phyloP scores from a whole-genome alignment of 192 early-diverging fungal species.

The Coemansia sp. region DNA sequence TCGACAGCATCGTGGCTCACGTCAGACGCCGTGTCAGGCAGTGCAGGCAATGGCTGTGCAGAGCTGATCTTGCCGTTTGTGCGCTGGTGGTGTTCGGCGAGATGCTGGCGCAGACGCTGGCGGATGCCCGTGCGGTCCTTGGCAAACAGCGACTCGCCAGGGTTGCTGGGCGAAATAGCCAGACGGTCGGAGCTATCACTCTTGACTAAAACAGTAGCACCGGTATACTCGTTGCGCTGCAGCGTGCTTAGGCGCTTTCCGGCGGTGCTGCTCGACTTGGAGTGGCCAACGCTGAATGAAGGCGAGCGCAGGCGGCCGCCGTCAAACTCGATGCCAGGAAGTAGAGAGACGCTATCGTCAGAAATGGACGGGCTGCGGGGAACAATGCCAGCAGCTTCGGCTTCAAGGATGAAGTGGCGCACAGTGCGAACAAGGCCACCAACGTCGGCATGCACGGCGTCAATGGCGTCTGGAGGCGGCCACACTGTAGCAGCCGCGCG shows the following conservation, averaged over 20 bases:
- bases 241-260: conserved; percentile 40
- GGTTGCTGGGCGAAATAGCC: conserved; percentile 3
- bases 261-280: background rate
- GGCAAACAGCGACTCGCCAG: conserved; percentile 48
- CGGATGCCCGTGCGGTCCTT: conserved; percentile 48
- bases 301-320: conserved; percentile 21
- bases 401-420: conserved; percentile 69
- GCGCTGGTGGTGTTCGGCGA: conserved; percentile 54
- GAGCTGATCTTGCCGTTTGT: conserved; percentile 11
- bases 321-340: conserved; percentile 44
- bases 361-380: conserved; percentile 14
- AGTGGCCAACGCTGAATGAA: conserved; percentile 15
- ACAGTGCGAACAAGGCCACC: conserved; percentile 77
- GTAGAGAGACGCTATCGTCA: conserved; percentile 42
- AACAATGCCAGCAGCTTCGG: conserved; percentile 59
- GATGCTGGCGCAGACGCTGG: conserved; percentile 56
- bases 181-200: conserved; percentile 17
- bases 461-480: conserved; percentile 82
- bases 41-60: background rate
- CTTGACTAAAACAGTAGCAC: conserved; percentile 46
- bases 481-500: conserved; percentile 84
- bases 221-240: conserved; percentile 54
- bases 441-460: conserved; percentile 72
- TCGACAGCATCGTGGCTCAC: background rate
- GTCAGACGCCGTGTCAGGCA: background rate